Evolutionary conservation across 2,329 filamentous ascomycete species (phyloP), one percentile per base, ranked within the genome.

Genomic region (Chrysoporthe deuterocubensis): DNA sequence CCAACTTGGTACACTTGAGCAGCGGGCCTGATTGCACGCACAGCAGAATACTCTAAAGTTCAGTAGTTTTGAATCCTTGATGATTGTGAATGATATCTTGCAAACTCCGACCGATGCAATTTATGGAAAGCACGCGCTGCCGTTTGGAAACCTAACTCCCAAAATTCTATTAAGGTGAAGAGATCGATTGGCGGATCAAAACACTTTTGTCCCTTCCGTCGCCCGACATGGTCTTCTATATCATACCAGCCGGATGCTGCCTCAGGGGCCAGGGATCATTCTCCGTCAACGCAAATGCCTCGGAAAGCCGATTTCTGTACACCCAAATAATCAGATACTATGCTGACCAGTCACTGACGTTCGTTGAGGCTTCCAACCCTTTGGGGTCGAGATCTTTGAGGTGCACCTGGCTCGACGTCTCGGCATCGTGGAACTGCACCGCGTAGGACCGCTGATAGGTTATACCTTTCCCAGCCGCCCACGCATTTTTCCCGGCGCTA

Each of bases 1-100:
- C 82, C 85, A 16, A 87, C 84, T 4, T 90, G 87, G 87, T 90
- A 89, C 73, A 90, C 87, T 21, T 88, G 61, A 70, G 37, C 11
- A 4, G 26, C 26, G 48, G 2, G 4, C 14, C 48, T 13, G 13
- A 11, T 3, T 32, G 13, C 21, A 26, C 21, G 26, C 48, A 26
- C 9, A 9, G 11, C 21, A 13, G 11, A 34, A 3, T 7, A 5
- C 16, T 13, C 14, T 4, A 16, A 34, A 5, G 37, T 16, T 4
- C 11, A 52, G 13, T 13, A 1, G 32, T 21, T 32, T 21, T 54
- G 26, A 54, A 32, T 21, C 3, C 1, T 34, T 48, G 13, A 9
- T 54, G 1, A 4, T 32, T 52, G 21, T 54, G 11, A 32, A 32
- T 4, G 13, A 4, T 11, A 52, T 7, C 18, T n/a, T 5, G 16